phyloP scores from a whole-genome alignment of 345 rosid species.

The Salix caprea region DNA sequence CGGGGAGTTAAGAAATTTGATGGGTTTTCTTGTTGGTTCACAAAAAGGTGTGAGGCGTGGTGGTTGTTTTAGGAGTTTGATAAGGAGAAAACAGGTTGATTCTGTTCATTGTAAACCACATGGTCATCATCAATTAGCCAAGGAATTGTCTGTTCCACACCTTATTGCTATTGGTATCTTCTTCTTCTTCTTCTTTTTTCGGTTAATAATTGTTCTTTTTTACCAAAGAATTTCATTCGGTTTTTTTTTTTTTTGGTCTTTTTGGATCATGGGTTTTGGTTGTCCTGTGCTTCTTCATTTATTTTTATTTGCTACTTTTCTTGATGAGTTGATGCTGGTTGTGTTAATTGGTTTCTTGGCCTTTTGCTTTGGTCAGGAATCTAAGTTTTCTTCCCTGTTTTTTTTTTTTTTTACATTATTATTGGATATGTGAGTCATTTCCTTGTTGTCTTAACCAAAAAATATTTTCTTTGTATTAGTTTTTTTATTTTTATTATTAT shows the following conservation, averaged over 20 bases:
- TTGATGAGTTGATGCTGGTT: background rate
- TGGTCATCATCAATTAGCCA: slow-evolving; percentile 24
- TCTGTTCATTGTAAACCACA: slow-evolving; percentile 18
- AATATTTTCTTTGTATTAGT: background rate
- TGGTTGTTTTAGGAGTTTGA: slow-evolving; percentile 22
- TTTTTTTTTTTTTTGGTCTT: background rate
- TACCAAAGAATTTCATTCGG: no score
- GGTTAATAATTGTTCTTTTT: background rate
- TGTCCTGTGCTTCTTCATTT: background rate
- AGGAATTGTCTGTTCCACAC: slow-evolving; percentile 28
- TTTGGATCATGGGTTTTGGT: background rate
- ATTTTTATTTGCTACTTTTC: background rate
- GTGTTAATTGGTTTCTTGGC: background rate
- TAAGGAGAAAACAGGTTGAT: slow-evolving; percentile 35
- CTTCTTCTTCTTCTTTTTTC: background rate
- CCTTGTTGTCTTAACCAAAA: background rate
- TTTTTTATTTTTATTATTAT: background rate
- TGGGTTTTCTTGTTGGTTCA: slow-evolving; percentile 25
- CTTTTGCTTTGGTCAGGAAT: background rate
- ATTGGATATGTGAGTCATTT: background rate
- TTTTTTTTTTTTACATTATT: background rate
- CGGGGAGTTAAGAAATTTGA: background rate
- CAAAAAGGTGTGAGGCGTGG: slow-evolving; percentile 20
- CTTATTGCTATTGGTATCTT: slow-evolving; percentile 30
- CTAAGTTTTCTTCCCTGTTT: background rate